Evolutionary conservation across 176 grass and related monocot species (phyloP).

Genomic region (Oryza glumipatula): DNA sequence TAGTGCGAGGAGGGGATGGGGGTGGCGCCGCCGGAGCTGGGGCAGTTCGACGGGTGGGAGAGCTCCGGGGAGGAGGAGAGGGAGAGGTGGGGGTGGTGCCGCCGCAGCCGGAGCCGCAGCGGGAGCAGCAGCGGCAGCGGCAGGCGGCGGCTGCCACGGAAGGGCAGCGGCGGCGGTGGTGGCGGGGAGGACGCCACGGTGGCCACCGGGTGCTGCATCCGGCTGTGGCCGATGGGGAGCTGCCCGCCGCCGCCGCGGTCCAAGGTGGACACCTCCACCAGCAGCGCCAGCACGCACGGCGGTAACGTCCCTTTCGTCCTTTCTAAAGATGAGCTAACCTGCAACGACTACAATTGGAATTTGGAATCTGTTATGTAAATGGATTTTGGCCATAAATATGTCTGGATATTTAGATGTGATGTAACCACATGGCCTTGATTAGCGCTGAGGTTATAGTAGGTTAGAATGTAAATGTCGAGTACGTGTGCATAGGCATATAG

Average conservation of each 20-base stretch:
- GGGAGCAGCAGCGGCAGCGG: slow-evolving; percentile 24
- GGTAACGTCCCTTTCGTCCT: slow-evolving; percentile 34
- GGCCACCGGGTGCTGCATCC: slow-evolving; percentile 58
- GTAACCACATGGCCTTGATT: not conserved
- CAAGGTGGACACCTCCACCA: slow-evolving; percentile 64
- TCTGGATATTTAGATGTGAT: slow-evolving; percentile 11
- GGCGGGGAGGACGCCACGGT: slow-evolving; percentile 34
- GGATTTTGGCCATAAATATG: not conserved
- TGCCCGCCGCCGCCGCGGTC: slow-evolving; percentile 48
- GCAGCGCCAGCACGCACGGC: slow-evolving; percentile 61
- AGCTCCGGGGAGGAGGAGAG: slow-evolving; percentile 68
- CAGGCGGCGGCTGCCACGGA: not conserved
- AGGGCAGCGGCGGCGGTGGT: slow-evolving; percentile 9
- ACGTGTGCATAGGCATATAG: not conserved
- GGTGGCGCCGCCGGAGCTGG: slow-evolving; percentile 60
- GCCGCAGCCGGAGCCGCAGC: slow-evolving; percentile 38
- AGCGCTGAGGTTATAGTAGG: slow-evolving; percentile 6
- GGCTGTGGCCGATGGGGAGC: slow-evolving; percentile 48
- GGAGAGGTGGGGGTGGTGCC: slow-evolving; percentile 61
- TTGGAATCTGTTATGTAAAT: not conserved
- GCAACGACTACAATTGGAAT: not conserved
- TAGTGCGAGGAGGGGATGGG: slow-evolving; percentile 37
- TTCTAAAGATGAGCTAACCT: not conserved
- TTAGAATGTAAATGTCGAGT: not conserved
- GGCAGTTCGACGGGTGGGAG: slow-evolving; percentile 69